Percentiles rank a stretch among this genome's conserved stretches.
phyloP scores from a whole-genome alignment of 176 grass and related monocot species.

The Carex kokanica region DNA sequence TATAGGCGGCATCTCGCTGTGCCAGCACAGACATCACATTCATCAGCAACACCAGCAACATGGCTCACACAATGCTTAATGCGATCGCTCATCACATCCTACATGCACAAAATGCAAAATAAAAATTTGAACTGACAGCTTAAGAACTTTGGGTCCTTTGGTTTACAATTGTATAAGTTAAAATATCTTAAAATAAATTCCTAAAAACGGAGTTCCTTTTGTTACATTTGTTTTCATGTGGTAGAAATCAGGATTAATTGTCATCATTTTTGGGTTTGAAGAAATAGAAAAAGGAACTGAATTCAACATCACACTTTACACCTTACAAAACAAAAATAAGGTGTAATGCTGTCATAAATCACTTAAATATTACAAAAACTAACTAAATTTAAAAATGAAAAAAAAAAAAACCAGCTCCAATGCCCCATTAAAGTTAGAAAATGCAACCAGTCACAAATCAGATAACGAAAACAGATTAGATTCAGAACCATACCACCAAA shows the following conservation, averaged over 20 bases:
- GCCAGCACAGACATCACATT: conserved; percentile 68
- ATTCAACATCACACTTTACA: too few species aligned
- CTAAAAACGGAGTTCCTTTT: not conserved
- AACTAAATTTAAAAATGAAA: not conserved
- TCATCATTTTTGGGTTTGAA: not conserved
- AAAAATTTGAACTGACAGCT: not conserved
- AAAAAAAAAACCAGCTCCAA: not conserved
- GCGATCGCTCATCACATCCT: conserved; percentile 89
- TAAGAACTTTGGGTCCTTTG: not conserved
- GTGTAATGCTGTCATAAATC: too few species aligned
- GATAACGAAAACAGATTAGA: not conserved
- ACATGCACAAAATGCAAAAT: conserved; percentile 1
- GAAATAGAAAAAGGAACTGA: not conserved
- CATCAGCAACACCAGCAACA: conserved; percentile 50
- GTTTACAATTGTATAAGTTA: not conserved
- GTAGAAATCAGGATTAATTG: not conserved
- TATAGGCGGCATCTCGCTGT: conserved; percentile 72
- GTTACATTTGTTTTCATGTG: not conserved
- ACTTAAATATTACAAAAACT: not conserved
- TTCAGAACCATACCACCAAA: conserved; percentile 65
- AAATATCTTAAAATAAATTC: not conserved
- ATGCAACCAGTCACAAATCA: conserved; percentile 5
- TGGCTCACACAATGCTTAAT: conserved; percentile 82
- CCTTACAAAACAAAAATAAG: too few species aligned
- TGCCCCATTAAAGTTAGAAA: not conserved